Percentiles rank a stretch among this genome's conserved stretches.
These are phyloP conservation scores for Phaeotremella fagi DNA, from an alignment of 768 basidiomycete genomes.

Conservation along the genomic window DNA sequence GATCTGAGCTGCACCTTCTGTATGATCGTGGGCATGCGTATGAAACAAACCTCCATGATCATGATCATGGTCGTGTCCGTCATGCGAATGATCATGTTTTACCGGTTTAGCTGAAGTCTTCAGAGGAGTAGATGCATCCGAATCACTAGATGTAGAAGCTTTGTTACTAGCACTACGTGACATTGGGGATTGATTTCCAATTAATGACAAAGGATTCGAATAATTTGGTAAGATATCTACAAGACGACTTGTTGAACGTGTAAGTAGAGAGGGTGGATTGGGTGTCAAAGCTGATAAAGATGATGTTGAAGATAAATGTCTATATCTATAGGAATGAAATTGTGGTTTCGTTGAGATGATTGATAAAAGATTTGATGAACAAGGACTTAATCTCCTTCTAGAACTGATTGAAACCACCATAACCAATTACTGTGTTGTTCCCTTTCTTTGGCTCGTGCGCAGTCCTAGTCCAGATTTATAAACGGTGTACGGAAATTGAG, in stretches of 20 bases:
- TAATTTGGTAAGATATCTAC: not conserved
- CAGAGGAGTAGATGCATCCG: not conserved
- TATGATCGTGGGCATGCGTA: conserved; percentile 41
- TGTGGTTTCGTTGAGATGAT: too few relatives aligned
- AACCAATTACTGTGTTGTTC: too few relatives aligned
- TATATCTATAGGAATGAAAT: too few relatives aligned
- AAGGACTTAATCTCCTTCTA: too few relatives aligned
- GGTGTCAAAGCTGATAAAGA: not conserved
- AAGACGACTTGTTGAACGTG: not conserved
- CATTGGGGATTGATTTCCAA: not conserved
- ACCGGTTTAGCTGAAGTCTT: not conserved
- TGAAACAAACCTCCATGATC: conserved; percentile 33
- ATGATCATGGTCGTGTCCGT: conserved; percentile 10
- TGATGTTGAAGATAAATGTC: not conserved
- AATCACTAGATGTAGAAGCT: not conserved
- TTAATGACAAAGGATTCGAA: not conserved
- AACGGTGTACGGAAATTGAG: too few relatives aligned
- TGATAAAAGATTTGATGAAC: too few relatives aligned
- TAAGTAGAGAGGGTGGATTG: not conserved
- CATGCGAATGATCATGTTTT: conserved; percentile 9
- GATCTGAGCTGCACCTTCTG: conserved; percentile 44
- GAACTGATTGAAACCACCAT: too few relatives aligned
- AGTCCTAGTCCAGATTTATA: too few relatives aligned
- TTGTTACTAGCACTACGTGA: not conserved
- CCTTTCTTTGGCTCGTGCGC: too few relatives aligned